Conservation (phyloP, 257 asterid species). For the Lantana camara region DNA sequence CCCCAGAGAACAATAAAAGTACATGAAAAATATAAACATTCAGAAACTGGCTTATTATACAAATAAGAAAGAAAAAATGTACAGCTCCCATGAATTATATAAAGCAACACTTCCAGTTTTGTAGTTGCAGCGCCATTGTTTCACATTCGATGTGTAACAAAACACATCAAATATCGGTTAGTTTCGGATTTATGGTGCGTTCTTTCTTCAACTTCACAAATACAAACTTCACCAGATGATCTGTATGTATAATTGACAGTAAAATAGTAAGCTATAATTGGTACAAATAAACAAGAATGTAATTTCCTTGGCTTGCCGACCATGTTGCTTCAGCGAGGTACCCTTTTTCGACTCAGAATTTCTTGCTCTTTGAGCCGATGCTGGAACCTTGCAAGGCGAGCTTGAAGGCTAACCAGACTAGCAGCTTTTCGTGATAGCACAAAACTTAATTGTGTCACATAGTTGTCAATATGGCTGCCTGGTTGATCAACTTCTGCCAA, state of each 20-base stretch:
- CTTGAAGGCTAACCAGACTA: conserved; percentile 91
- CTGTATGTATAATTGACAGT: conserved; percentile 33
- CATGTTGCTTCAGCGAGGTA: conserved; percentile 46
- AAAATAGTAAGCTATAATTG: conserved; percentile 32
- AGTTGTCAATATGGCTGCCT: conserved; percentile 88
- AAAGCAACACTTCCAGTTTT: not conserved
- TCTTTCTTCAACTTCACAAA: conserved; percentile 39
- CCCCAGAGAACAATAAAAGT: conserved; percentile 5
- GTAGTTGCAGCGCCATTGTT: conserved; percentile 14
- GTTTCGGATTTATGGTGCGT: conserved; percentile 25
- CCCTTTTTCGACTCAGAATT: conserved; percentile 87
- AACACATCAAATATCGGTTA: conserved; percentile 13
- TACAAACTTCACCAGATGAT: conserved; percentile 36
- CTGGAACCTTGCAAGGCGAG: conserved; percentile 96
- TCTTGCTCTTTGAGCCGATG: conserved; percentile 96
- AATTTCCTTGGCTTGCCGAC: conserved; percentile 16
- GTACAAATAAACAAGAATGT: conserved; percentile 39
- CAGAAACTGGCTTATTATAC: not conserved
- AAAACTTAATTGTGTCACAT: conserved; percentile 81
- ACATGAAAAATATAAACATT: conserved; percentile 11
- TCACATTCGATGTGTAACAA: conserved; percentile 9
- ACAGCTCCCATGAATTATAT: conserved; percentile 2
- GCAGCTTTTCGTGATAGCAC: conserved; percentile 95
- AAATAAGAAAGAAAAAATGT: conserved; percentile 9
- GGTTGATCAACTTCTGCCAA: conserved; percentile 96